A percentile compares a stretch with the other conserved stretches of the same genome.
phyloP scores from a whole-genome alignment of 805 yeast species.

The Cyberlindnera petersonii region DNA sequence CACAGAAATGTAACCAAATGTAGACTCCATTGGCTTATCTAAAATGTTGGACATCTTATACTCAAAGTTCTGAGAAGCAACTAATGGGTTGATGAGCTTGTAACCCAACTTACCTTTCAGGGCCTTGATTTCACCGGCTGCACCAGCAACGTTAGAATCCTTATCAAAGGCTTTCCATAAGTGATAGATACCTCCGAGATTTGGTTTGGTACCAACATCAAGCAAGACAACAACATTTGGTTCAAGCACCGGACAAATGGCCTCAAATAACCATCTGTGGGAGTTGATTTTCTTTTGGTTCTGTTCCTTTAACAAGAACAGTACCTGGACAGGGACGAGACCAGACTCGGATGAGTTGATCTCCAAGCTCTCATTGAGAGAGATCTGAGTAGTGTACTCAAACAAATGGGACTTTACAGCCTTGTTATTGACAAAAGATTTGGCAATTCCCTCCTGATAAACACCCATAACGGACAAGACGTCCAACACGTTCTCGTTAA shows the following conservation, averaged over 20 bases:
- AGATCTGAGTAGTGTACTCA: constrained; percentile 94
- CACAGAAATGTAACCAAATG: constrained; percentile 89
- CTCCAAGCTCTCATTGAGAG: constrained; percentile 83
- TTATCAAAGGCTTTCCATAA: constrained; percentile 96
- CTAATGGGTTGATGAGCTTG: constrained; percentile 82
- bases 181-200: constrained; percentile 80
- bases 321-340: constrained; percentile 89
- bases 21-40: constrained; percentile 90
- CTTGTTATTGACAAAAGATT: constrained; percentile 87
- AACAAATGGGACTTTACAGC: constrained; percentile 91
- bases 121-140: constrained; percentile 96
- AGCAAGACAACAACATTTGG: constrained; percentile 87
- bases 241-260: constrained; percentile 84
- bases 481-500: constrained; percentile 80
- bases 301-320: constrained; percentile 88
- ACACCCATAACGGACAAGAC: constrained; percentile 92
- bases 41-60: constrained; percentile 95
- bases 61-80: constrained; percentile 95
- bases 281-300: constrained; percentile 94
- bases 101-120: constrained; percentile 88
- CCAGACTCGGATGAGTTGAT: constrained; percentile 89
- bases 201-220: constrained; percentile 98
- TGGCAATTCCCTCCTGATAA: constrained; percentile 95
- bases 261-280: constrained; percentile 96
- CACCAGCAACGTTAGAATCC: constrained; percentile 97